A percentile compares a stretch with the other conserved stretches of the same genome.
These are phyloP conservation scores for Neopestalotiopsis clavispora DNA, from an alignment of 2,329 filamentous ascomycete species.

Conservation along the genomic window DNA sequence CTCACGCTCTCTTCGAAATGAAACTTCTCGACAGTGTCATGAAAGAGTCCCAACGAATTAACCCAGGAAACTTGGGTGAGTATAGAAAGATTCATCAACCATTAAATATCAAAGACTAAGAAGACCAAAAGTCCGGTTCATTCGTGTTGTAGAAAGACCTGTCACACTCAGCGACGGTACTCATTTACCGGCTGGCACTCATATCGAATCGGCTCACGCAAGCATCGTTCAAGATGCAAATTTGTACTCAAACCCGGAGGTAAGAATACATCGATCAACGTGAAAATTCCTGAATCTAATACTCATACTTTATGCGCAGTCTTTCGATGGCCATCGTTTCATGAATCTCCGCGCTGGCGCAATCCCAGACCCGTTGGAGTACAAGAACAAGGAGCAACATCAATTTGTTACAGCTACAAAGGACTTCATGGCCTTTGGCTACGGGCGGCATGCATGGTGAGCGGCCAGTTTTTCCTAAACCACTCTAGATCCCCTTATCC, in stretches of 20 bases:
- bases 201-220: constrained; percentile 43
- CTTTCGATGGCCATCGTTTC: constrained; percentile 42
- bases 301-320: neutral
- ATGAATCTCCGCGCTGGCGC: constrained; percentile 34
- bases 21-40: constrained; percentile 43
- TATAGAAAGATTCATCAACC: neutral
- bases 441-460: constrained; percentile 42
- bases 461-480: neutral
- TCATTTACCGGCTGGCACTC: constrained; percentile 42
- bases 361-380: constrained; percentile 27
- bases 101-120: neutral
- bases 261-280: constrained; percentile 16
- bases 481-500: neutral
- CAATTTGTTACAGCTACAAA: constrained; percentile 46
- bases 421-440: constrained; percentile 42
- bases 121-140: constrained; percentile 40
- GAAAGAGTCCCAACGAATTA: constrained; percentile 37
- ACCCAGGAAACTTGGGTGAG: constrained; percentile 31
- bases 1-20: constrained; percentile 41
- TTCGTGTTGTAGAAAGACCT: constrained; percentile 41
- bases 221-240: constrained; percentile 38
- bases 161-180: constrained; percentile 31
- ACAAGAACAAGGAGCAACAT: constrained; percentile 37
- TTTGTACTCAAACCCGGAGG: constrained; percentile 37
- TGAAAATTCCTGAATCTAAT: constrained; percentile 5